Evolutionary conservation across 805 yeast genomes (phyloP).

Genomic region (Candida oleophila): DNA sequence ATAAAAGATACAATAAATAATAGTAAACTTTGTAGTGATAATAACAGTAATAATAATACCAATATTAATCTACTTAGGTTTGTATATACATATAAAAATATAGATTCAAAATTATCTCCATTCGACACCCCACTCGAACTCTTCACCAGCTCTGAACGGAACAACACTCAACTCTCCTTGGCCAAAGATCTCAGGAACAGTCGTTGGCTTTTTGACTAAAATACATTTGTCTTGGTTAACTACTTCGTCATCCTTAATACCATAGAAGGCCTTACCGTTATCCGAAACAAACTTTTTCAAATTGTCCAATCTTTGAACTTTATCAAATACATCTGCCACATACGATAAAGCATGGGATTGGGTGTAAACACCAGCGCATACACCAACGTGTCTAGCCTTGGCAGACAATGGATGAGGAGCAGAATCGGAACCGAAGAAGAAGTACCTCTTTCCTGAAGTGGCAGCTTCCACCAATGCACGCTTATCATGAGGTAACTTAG

Average conservation of each 20-base stretch:
- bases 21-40: too few species aligned
- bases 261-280: constrained; percentile 72
- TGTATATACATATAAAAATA: too few species aligned
- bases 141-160: constrained; percentile 84
- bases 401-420: constrained; percentile 92
- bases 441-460: constrained; percentile 84
- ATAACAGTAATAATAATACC: too few species aligned
- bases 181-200: constrained; percentile 60
- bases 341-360: constrained; percentile 82
- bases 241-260: constrained; percentile 40
- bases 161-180: constrained; percentile 52
- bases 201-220: constrained; percentile 52
- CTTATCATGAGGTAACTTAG: constrained; percentile 84
- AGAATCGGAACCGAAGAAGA: constrained; percentile 95
- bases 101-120: too few species aligned
- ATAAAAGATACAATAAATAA: too few species aligned
- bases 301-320: constrained; percentile 58
- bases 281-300: constrained; percentile 74
- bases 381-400: constrained; percentile 76
- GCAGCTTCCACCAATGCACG: constrained; percentile 85
- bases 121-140: constrained; percentile 67
- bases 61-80: too few species aligned
- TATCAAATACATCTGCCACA: constrained; percentile 82
- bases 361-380: constrained; percentile 97
- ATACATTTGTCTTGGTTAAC: constrained; percentile 48